Evolutionary conservation across 1,284 basidiomycete genomes (phyloP), one percentile per base, ranked within the genome.

Genomic region (Moesziomyces antarcticus): DNA sequence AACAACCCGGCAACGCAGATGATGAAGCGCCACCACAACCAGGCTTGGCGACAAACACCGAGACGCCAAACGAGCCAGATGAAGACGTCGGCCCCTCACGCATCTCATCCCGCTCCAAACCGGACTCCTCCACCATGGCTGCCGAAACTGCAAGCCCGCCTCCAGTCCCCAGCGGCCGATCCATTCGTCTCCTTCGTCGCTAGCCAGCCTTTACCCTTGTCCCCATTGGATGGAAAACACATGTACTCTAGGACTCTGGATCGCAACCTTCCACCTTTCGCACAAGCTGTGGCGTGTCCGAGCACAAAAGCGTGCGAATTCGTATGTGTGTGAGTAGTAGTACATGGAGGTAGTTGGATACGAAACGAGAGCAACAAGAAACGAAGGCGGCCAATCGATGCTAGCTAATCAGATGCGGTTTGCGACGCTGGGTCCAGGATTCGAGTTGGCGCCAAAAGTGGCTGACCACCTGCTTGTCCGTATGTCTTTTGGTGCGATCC

Each of bases 381-480:
- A 11, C 5, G 10, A 35, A 11, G 33, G 4, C 3, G 14, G 33
- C 33, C 5, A 35, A 35, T 3, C 33, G 33, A 5, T 10, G 41
- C 21, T 59, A 61, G 14, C 56, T 52, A 35, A 73, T 30, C 27
- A 81, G 46, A 22, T 74, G 66, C 21, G 80, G 80, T 46, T 81
- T 81, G 6, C 72, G 54, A 13, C 78, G 49, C 44, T 74, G 72
- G 77, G 91, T 92, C 93, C 93, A 95, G 22, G 88, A 88, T 79
- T 98, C 96, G 22, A 97, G 85, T 25, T 88, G 89, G 79, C 93
- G 91, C 96, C 95, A 98, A 82, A 98, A 97, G 70, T 94, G 91
- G 8, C 93, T 93, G 0, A 97, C 94, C 8, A 93, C 91, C 43
- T 93, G 92, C 84, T 96, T 94, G 86, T 98, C 96, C n/a, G 94